Evolutionary conservation across 2,329 filamentous ascomycete genomes (phyloP), one percentile per base, ranked within the genome.

Genomic region (Stachybotrys chartarum): DNA sequence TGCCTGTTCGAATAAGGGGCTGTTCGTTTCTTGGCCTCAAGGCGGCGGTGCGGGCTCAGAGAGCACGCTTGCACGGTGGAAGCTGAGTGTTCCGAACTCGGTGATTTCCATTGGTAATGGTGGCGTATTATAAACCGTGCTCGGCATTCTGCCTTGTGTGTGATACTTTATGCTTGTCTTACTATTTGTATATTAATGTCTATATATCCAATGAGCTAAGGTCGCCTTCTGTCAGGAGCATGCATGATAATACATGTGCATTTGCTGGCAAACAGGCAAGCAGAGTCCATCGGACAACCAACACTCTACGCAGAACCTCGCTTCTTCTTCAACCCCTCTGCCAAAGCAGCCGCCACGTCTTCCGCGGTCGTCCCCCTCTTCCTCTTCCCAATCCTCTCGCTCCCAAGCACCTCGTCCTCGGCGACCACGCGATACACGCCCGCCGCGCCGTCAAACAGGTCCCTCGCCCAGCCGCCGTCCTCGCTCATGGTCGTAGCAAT

Each of bases 401-500:
- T 65, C 0, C 84, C 84, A 2, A 88, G 70, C 16, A 83, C 78
- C 0, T 79, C 80, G 24, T 86, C 81, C 50, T 85, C 76, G 0
- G 85, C 83, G 8, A 90, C 80, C 7, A 74, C 69, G 52, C 76
- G 75, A 65, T 86, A 90, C 7, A 89, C 77, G 32, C 75, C 77
- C 0, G 85, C 85, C 7, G 85, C 80, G 11, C 80, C 80, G 12
- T 72, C 67, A 61, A 89, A 89, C 30, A 86, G 68, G 30, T 74
- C 71, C 11, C 68, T 68, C 5, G 70, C 70, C 66, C 87, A 89
- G 0, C 85, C 86, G 1, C 84, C 86, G 54, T 87, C 84, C 47
- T 81, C 78, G 7, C 71, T 71, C 66, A 90, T 85, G 4, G 85
- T 88, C 56, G 78, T 73, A 5, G 80, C 82, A 64, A 92, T 90